These are phyloP conservation scores for Eutypa lata DNA, from an alignment of 2,329 filamentous ascomycete species.

Conservation along the genomic window DNA sequence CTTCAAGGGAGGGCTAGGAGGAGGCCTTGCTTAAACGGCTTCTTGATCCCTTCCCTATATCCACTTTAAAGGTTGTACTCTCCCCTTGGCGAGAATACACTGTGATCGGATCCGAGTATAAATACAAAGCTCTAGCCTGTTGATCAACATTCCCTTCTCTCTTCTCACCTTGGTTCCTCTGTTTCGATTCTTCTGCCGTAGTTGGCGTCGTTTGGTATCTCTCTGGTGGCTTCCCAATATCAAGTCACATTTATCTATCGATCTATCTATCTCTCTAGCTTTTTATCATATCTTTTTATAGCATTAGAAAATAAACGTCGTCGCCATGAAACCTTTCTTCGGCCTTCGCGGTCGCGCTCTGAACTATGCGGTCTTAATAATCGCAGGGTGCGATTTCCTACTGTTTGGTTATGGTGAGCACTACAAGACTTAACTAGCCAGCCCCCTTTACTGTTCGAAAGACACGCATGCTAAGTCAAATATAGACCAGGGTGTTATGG, in stretches of 20 bases:
- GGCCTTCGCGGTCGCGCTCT: slow-evolving; percentile 64
- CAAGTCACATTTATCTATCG: too few relatives aligned
- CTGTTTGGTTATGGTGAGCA: slow-evolving; percentile 53
- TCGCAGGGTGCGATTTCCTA: slow-evolving; percentile 71
- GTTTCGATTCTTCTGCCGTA: too few relatives aligned
- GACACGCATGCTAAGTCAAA: slow-evolving; percentile 21
- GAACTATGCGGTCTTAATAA: slow-evolving; percentile 66
- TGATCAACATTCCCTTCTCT: too few relatives aligned
- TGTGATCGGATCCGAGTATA: too few relatives aligned
- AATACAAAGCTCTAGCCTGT: too few relatives aligned
- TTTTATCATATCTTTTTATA: too few relatives aligned
- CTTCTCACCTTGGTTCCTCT: too few relatives aligned
- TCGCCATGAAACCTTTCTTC: slow-evolving; percentile 46
- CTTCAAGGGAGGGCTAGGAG: too few relatives aligned
- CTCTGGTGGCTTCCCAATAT: too few relatives aligned
- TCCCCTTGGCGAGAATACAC: background rate
- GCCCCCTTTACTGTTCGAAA: background rate
- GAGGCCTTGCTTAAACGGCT: too few relatives aligned
- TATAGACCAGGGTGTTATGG: slow-evolving; percentile 74
- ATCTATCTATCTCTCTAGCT: too few relatives aligned
- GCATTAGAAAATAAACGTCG: background rate
- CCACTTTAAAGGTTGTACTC: background rate
- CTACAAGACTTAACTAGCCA: background rate
- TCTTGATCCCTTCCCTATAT: background rate
- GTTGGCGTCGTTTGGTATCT: too few relatives aligned